These are phyloP conservation scores for Penicillium concentricum DNA, from an alignment of 2,329 filamentous ascomycete species.

Conservation along the genomic window DNA sequence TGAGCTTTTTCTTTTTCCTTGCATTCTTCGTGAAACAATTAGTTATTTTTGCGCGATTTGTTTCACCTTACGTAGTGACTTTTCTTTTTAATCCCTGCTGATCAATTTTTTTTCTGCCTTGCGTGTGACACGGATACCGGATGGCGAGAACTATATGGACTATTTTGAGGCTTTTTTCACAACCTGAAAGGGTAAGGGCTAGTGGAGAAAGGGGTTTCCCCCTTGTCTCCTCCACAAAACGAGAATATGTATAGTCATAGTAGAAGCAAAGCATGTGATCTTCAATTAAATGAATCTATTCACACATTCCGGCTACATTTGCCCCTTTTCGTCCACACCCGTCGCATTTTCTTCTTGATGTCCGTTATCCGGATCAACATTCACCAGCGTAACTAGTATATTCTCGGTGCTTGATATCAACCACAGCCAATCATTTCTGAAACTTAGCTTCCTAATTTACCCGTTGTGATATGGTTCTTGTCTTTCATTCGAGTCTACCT, in stretches of 20 bases:
- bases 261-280: not conserved
- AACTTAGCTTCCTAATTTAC: slow-evolving; percentile 24
- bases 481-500: slow-evolving; percentile 10
- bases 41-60: slow-evolving; percentile 21
- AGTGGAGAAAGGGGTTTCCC: slow-evolving; percentile 15
- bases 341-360: slow-evolving; percentile 7
- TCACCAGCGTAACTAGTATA: slow-evolving; percentile 13
- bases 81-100: slow-evolving; percentile 9
- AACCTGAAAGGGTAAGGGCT: slow-evolving; percentile 14
- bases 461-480: slow-evolving; percentile 18
- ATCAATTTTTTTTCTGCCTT: slow-evolving; percentile 9
- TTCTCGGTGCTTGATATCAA: slow-evolving; percentile 5
- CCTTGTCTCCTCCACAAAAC: slow-evolving; percentile 14
- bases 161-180: slow-evolving; percentile 9
- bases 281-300: slow-evolving; percentile 1
- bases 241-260: not conserved
- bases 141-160: slow-evolving; percentile 9
- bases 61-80: slow-evolving; percentile 11
- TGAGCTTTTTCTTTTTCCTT: slow-evolving; percentile 4
- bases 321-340: slow-evolving; percentile 4
- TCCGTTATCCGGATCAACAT: slow-evolving; percentile 17
- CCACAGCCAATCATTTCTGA: slow-evolving; percentile 15
- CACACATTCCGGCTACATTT: slow-evolving; percentile 1
- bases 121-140: slow-evolving; percentile 16
- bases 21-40: slow-evolving; percentile 5